Evolutionary conservation across 1,284 basidiomycete species (phyloP).

Genomic region (Rhodotorula sp.): DNA sequence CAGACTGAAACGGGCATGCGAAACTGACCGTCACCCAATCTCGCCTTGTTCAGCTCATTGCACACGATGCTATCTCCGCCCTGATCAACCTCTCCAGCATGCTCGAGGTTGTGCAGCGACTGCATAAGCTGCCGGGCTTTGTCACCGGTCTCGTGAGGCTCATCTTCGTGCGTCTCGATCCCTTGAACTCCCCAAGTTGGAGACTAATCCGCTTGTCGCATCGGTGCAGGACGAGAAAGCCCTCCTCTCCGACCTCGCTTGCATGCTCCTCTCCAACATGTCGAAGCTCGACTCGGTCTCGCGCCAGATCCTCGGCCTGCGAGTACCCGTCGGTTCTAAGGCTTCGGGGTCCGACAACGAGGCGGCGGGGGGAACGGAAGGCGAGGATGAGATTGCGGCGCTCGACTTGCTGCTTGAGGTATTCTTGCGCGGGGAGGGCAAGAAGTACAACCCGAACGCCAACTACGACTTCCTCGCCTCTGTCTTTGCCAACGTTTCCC

Average conservation of each 20-base stretch:
- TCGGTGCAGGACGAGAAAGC: conserved; percentile 73
- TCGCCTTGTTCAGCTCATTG: conserved; percentile 63
- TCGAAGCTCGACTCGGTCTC: conserved; percentile 74
- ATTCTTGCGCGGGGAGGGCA: conserved; percentile 67
- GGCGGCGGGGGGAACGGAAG: conserved; percentile 52
- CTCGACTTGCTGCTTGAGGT: conserved; percentile 78
- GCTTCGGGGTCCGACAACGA: conserved; percentile 34
- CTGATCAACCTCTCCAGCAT: conserved; percentile 92
- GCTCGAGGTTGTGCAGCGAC: conserved; percentile 63
- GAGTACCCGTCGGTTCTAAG: conserved; percentile 57
- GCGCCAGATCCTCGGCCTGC: conserved; percentile 64
- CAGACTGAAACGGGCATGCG: background rate
- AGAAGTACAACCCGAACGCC: conserved; percentile 49
- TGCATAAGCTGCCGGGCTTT: conserved; percentile 70
- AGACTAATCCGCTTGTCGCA: background rate
- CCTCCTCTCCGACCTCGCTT: conserved; percentile 85
- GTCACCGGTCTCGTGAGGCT: conserved; percentile 83
- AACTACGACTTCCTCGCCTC: conserved; percentile 79
- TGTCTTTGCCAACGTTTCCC: conserved; percentile 84
- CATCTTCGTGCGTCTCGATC: conserved; percentile 66
- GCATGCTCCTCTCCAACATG: conserved; percentile 95
- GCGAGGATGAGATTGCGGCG: conserved; percentile 57
- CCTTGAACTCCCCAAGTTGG: background rate
- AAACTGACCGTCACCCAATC: background rate
- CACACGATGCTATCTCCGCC: conserved; percentile 92